Percentiles rank a stretch among this genome's conserved stretches.
phyloP scores from a whole-genome alignment of 108 stramenopile genomes.

The Cyclostephanos tholiformis region DNA sequence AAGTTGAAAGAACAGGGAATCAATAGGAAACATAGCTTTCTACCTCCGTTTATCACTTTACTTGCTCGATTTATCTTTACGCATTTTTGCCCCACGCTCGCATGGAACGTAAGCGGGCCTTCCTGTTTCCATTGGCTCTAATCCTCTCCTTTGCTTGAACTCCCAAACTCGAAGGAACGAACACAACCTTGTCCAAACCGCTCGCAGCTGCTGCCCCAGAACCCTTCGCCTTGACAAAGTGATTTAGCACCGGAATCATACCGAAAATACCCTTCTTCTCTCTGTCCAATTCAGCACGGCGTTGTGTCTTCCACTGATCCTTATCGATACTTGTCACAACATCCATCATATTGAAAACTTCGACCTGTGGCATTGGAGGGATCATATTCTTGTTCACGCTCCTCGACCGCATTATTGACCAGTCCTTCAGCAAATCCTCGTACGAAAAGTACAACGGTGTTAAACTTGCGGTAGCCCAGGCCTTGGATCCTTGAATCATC shows the following conservation, averaged over 20 bases:
- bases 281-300: constrained; percentile 32
- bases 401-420: constrained; percentile 57
- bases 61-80: constrained; percentile 25
- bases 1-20: too few species aligned
- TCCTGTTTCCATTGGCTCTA: constrained; percentile 66
- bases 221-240: constrained; percentile 18
- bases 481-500: constrained; percentile 47
- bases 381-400: constrained; percentile 39
- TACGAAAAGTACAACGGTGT: constrained; percentile 83
- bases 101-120: constrained; percentile 81
- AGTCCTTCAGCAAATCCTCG: constrained; percentile 77
- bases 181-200: constrained; percentile 55
- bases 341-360: constrained; percentile 85
- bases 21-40: too few species aligned
- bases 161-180: constrained; percentile 72
- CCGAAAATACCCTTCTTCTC: constrained; percentile 41
- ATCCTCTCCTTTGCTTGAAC: constrained; percentile 71
- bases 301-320: constrained; percentile 50
- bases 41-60: too few species aligned
- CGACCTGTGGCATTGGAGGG: constrained; percentile 64
- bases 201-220: constrained; percentile 3
- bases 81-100: constrained; percentile 49
- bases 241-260: constrained; percentile 39
- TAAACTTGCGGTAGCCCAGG: constrained; percentile 43
- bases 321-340: constrained; percentile 77